Conservation (phyloP, 2,329 filamentous ascomycete species). For the Graphilbum sp. region DNA sequence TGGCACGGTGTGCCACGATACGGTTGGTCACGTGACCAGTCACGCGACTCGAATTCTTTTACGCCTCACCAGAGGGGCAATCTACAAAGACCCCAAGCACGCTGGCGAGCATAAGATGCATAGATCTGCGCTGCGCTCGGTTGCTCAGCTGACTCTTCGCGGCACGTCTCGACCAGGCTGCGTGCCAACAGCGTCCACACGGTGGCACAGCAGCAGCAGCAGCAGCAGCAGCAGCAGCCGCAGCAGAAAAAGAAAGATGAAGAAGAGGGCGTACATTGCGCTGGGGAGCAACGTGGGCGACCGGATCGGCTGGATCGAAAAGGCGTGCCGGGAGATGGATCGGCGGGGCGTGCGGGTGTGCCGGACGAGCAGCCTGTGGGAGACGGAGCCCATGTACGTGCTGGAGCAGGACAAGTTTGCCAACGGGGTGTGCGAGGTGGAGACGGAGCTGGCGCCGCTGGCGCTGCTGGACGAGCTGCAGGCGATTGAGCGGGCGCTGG, state of each 20-base stretch:
- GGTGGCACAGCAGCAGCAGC: neutral
- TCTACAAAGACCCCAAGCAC: no score
- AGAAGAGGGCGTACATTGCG: conserved; percentile 56
- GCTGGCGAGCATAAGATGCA: no score
- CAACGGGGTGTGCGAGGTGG: conserved; percentile 84
- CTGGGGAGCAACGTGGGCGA: conserved; percentile 88
- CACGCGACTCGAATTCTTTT: no score
- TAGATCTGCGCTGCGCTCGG: no score
- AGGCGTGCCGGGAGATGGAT: conserved; percentile 65
- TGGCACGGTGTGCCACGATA: no score
- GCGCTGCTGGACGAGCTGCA: conserved; percentile 68
- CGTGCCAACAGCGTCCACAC: no score
- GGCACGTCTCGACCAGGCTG: no score
- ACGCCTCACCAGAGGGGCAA: no score
- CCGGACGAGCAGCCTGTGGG: conserved; percentile 77
- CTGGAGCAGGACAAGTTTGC: conserved; percentile 75
- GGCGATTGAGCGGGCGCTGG: conserved; percentile 63
- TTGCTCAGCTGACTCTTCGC: no score
- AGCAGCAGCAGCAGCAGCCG: no score
- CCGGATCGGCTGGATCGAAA: conserved; percentile 69
- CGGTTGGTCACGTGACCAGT: no score
- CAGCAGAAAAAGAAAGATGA: no score
- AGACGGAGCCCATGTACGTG: conserved; percentile 95
- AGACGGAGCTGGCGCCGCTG: conserved; percentile 60
- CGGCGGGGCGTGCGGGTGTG: conserved; percentile 53